Percentiles rank a stretch among this genome's conserved stretches.
Evolutionary conservation across 805 yeast species (phyloP).

Genomic region (Lachancea lanzarotensis): DNA sequence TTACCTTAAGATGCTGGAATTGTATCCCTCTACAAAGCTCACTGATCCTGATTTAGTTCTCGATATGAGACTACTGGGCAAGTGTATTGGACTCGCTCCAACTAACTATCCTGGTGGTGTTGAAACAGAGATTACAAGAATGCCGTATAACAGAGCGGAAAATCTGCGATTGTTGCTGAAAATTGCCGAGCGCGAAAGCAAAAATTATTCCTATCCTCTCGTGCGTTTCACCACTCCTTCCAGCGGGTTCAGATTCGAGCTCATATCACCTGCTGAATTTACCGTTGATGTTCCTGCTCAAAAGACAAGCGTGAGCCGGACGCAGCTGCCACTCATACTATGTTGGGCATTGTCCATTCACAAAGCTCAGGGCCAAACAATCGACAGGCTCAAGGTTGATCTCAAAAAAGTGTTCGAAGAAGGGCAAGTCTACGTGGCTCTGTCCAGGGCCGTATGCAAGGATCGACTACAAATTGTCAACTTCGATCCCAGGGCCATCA

Average conservation of each 20-base stretch:
- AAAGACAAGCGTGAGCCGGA: constrained; percentile 35
- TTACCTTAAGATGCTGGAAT: constrained; percentile 19
- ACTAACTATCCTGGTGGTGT: constrained; percentile 24
- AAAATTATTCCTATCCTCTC: constrained; percentile 25
- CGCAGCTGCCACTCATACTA: constrained; percentile 61
- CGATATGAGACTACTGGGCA: constrained; percentile 32
- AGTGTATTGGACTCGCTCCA: constrained; percentile 24
- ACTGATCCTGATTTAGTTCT: constrained; percentile 24
- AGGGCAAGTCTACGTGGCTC: constrained; percentile 80
- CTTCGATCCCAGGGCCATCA: constrained; percentile 52
- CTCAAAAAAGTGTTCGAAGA: constrained; percentile 61
- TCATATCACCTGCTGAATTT: constrained; percentile 37
- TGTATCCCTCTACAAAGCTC: constrained; percentile 15
- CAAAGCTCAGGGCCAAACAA: constrained; percentile 80
- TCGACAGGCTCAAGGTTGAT: constrained; percentile 64
- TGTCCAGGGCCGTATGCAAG: constrained; percentile 68
- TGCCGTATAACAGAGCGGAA: constrained; percentile 16
- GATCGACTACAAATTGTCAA: constrained; percentile 60
- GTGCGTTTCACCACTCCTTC: constrained; percentile 28
- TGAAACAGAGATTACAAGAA: constrained; percentile 19
- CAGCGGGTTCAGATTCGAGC: constrained; percentile 23
- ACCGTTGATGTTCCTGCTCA: constrained; percentile 33
- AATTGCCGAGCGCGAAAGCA: constrained; percentile 15
- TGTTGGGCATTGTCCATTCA: constrained; percentile 85
- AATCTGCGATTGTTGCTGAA: constrained; percentile 17